Percentiles rank a stretch among this genome's conserved stretches.
These are phyloP conservation scores for Pyricularia sp. DNA, from an alignment of 2,329 filamentous ascomycete genomes.

Conservation along the genomic window DNA sequence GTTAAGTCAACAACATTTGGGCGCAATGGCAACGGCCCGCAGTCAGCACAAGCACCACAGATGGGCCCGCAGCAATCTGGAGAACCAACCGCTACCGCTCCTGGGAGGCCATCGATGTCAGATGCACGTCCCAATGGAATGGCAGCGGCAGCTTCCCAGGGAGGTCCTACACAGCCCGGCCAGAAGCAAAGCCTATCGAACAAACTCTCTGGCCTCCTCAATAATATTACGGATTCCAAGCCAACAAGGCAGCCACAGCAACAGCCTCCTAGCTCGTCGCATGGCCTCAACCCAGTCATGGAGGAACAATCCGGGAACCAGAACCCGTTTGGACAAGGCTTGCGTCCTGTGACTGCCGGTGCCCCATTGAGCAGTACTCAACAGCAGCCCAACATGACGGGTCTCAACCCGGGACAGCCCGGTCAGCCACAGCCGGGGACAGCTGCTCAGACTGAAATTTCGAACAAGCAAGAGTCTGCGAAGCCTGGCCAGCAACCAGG, in stretches of 20 bases:
- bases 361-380: neutral
- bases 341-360: neutral
- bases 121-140: neutral
- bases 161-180: neutral
- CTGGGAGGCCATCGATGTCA: neutral
- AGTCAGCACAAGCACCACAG: neutral
- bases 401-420: neutral
- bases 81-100: neutral
- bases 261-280: neutral
- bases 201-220: neutral
- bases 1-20: neutral
- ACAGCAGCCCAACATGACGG: constrained; percentile 1
- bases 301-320: neutral
- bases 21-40: neutral
- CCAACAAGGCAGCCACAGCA: neutral
- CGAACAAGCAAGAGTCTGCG: neutral
- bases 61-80: neutral
- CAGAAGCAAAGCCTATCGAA: neutral
- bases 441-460: neutral
- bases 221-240: neutral
- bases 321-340: neutral
- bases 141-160: neutral
- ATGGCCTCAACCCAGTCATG: neutral
- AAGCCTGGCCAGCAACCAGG: neutral
- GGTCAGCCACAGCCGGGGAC: neutral